These are phyloP conservation scores for Trametes hirsuta DNA, from an alignment of 1,284 basidiomycete genomes.

Conservation along the genomic window DNA sequence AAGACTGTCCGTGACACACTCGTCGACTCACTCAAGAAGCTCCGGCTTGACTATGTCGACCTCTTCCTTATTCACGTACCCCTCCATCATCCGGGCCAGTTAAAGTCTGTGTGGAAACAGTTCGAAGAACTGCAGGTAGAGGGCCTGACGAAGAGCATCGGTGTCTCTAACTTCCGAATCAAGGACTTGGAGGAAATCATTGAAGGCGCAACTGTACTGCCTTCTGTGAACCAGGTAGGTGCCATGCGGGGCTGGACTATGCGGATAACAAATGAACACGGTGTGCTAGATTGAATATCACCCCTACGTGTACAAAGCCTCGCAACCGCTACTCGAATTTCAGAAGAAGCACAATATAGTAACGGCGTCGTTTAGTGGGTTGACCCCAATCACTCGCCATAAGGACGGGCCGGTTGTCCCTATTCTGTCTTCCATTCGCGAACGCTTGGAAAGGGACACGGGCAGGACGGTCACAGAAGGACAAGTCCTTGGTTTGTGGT, in stretches of 20 bases:
- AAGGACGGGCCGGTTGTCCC: slow-evolving; percentile 59
- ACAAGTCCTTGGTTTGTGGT: slow-evolving; percentile 43
- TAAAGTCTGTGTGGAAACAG: slow-evolving; percentile 67
- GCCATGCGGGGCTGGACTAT: not conserved
- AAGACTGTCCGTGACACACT: slow-evolving; percentile 56
- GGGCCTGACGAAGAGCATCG: slow-evolving; percentile 77
- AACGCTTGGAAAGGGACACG: slow-evolving; percentile 32
- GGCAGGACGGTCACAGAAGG: slow-evolving; percentile 37
- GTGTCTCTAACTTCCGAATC: slow-evolving; percentile 83
- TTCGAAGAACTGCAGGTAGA: slow-evolving; percentile 72
- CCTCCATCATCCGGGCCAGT: slow-evolving; percentile 42
- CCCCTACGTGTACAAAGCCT: slow-evolving; percentile 71
- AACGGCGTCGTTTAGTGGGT: slow-evolving; percentile 69
- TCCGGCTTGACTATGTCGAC: slow-evolving; percentile 74
- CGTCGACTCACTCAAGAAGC: slow-evolving; percentile 56
- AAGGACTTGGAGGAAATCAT: slow-evolving; percentile 68
- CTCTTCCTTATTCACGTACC: slow-evolving; percentile 79
- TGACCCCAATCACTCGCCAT: slow-evolving; percentile 58
- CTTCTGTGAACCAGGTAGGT: slow-evolving; percentile 79
- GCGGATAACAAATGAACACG: not conserved
- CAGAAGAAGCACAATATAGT: slow-evolving; percentile 66
- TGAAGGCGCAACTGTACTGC: slow-evolving; percentile 58
- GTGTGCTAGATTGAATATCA: slow-evolving; percentile 75
- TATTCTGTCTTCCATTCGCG: slow-evolving; percentile 29
- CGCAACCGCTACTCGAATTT: slow-evolving; percentile 56